Evolutionary conservation across 805 yeast genomes (phyloP).

Genomic region (Ogataea nakhonphanomensis): DNA sequence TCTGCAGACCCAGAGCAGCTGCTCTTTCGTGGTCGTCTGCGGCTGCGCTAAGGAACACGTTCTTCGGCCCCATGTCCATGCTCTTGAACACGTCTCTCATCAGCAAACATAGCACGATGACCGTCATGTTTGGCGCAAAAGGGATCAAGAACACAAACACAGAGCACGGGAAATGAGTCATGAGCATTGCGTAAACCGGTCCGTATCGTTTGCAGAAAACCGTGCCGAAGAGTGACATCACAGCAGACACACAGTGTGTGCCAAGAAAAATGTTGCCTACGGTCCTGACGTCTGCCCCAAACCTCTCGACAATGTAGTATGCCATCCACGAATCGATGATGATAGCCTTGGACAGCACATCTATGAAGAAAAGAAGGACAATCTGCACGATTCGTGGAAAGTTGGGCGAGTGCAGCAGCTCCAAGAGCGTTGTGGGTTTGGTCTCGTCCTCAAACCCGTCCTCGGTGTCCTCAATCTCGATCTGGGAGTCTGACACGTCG

Average conservation of each 20-base stretch:
- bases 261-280: conserved; percentile 41
- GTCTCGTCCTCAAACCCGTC: not conserved
- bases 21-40: conserved; percentile 40
- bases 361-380: conserved; percentile 39
- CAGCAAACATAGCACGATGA: conserved; percentile 34
- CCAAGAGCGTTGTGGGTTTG: not conserved
- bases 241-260: conserved; percentile 37
- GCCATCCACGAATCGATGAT: conserved; percentile 47
- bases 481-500: conserved; percentile 24
- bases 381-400: conserved; percentile 28
- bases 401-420: conserved; percentile 14
- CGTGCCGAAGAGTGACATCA: conserved; percentile 41
- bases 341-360: conserved; percentile 42
- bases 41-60: conserved; percentile 42
- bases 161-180: conserved; percentile 43
- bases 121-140: conserved; percentile 32
- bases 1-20: conserved; percentile 42
- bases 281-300: conserved; percentile 32
- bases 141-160: conserved; percentile 38
- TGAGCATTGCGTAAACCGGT: conserved; percentile 43
- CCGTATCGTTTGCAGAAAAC: conserved; percentile 42
- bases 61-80: conserved; percentile 49
- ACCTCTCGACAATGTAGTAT: conserved; percentile 39
- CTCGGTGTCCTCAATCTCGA: conserved; percentile 18
- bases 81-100: conserved; percentile 40